Conservation (phyloP, 2,329 filamentous ascomycete genomes). For the Ophiobolus disseminans region DNA sequence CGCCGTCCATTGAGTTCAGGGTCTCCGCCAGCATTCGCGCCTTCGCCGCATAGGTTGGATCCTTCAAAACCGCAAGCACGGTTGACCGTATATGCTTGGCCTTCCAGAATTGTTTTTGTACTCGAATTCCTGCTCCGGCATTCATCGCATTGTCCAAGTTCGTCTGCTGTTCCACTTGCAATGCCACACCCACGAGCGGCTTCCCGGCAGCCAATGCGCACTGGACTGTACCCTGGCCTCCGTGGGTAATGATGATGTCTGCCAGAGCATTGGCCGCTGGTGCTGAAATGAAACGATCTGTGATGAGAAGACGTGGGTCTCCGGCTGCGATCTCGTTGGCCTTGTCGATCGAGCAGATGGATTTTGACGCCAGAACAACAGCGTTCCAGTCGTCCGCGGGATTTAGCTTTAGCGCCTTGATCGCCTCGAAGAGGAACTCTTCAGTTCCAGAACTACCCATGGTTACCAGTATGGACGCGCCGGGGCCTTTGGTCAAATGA, state of each 20-base stretch:
- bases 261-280: conserved; percentile 37
- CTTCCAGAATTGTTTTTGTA: conserved; percentile 40
- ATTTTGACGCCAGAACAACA: conserved; percentile 39
- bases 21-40: conserved; percentile 32
- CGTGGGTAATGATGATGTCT: conserved; percentile 38
- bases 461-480: conserved; percentile 36
- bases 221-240: conserved; percentile 43
- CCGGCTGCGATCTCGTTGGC: conserved; percentile 29
- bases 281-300: conserved; percentile 41
- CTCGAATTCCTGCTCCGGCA: conserved; percentile 36
- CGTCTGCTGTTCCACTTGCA: conserved; percentile 44
- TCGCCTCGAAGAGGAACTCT: conserved; percentile 41
- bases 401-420: conserved; percentile 35
- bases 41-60: conserved; percentile 33
- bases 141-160: conserved; percentile 46
- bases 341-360: conserved; percentile 38
- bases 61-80: conserved; percentile 30
- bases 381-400: conserved; percentile 39
- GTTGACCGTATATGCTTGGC: conserved; percentile 36
- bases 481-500: conserved; percentile 32
- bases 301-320: conserved; percentile 37
- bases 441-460: conserved; percentile 44
- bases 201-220: conserved; percentile 41
- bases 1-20: conserved; percentile 40
- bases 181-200: conserved; percentile 40